Conservation (phyloP, 2,329 filamentous ascomycete genomes). For the Fusarium siculi region DNA sequence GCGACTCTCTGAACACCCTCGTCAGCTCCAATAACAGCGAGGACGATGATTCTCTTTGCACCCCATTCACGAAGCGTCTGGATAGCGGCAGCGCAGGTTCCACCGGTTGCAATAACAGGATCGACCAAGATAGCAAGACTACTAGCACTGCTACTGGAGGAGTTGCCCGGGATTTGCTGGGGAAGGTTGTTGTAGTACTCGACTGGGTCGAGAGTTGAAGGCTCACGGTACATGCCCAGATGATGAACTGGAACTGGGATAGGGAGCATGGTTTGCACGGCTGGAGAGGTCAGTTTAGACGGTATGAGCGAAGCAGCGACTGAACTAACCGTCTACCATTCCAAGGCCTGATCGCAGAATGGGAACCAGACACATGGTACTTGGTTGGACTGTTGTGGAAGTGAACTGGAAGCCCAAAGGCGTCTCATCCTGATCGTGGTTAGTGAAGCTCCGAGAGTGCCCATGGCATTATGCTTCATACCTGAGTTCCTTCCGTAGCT, state of each 20-base stretch:
- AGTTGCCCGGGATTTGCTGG: conserved; percentile 66
- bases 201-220: conserved; percentile 85
- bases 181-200: conserved; percentile 99
- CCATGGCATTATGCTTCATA: conserved; percentile 52
- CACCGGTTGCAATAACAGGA: conserved; percentile 92
- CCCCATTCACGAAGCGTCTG: conserved; percentile 92
- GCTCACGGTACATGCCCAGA: conserved; percentile 93
- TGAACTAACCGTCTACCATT: conserved; percentile 80
- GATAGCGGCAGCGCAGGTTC: conserved; percentile 89
- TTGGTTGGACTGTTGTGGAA: conserved; percentile 70
- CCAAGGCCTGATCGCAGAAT: conserved; percentile 92
- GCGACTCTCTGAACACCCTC: conserved; percentile 79
- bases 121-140: conserved; percentile 85
- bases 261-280: conserved; percentile 85
- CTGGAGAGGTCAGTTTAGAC: conserved; percentile 52
- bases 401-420: conserved; percentile 82
- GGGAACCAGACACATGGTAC: conserved; percentile 82
- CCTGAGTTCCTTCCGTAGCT: conserved; percentile 68
- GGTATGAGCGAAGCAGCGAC: background rate
- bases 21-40: conserved; percentile 78
- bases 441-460: background rate
- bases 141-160: conserved; percentile 52
- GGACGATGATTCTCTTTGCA: conserved; percentile 80
- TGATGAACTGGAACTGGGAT: conserved; percentile 86
- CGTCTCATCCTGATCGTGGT: conserved; percentile 71